Conservation (phyloP, 176 grass and related monocot genomes). For the Oryza nivara region DNA sequence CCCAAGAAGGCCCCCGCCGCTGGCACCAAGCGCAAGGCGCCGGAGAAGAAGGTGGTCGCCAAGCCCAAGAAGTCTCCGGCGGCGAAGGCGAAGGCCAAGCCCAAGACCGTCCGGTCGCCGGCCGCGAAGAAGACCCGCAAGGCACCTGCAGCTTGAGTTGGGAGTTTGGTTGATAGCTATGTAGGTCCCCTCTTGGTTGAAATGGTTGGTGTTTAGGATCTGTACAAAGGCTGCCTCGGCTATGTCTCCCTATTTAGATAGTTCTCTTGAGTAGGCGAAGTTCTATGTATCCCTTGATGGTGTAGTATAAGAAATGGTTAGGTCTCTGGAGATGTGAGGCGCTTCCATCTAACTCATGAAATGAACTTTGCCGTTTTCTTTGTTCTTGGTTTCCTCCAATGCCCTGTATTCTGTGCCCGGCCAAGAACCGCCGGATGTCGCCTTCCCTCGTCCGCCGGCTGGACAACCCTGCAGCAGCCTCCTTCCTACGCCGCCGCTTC, state of each 20-base stretch:
- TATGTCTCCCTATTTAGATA: background rate
- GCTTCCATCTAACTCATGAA: background rate
- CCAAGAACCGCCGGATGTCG: no score
- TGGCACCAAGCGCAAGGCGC: conserved; percentile 51
- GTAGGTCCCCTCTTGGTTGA: background rate
- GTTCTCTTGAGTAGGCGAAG: background rate
- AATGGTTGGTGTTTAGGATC: conserved; percentile 11
- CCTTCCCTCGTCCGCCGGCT: no score
- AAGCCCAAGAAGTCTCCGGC: conserved; percentile 42
- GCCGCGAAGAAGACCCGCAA: conserved; percentile 47
- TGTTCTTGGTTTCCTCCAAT: no score
- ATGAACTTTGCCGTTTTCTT: background rate
- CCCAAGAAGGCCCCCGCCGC: conserved; percentile 24
- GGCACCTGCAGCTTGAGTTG: conserved; percentile 7
- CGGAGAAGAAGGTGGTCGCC: conserved; percentile 31
- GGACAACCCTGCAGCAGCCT: no score
- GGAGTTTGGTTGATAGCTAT: background rate
- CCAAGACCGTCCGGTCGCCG: conserved; percentile 29
- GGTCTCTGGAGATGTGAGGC: background rate
- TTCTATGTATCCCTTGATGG: background rate
- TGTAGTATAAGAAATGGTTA: background rate
- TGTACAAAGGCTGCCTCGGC: conserved; percentile 34
- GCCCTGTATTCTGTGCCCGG: no score
- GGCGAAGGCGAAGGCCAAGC: conserved; percentile 50
- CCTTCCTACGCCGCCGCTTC: no score